Percentiles rank a stretch among this genome's conserved stretches.
Conservation (phyloP, 345 rosid species). For the Physaria fendleri region DNA sequence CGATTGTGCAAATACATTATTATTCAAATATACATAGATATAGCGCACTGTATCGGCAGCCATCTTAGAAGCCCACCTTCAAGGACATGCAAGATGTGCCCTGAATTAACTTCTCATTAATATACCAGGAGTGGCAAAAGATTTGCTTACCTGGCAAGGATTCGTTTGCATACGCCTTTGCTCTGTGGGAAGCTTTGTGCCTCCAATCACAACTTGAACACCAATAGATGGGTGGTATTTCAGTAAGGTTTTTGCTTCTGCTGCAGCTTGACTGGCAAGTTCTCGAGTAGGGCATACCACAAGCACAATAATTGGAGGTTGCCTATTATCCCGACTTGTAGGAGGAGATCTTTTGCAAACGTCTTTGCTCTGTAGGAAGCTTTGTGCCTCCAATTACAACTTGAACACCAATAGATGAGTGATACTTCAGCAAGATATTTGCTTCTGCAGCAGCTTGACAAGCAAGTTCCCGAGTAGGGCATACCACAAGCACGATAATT, state of each 20-base stretch:
- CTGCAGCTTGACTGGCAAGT: conserved; percentile 95
- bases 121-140: conserved; percentile 1
- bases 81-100: neutral
- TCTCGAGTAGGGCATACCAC: conserved; percentile 96
- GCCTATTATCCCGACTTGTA: conserved; percentile 55
- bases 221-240: conserved; percentile 91
- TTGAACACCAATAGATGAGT: conserved; percentile 88
- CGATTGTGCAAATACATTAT: conserved; percentile 24
- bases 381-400: conserved; percentile 98
- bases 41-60: neutral
- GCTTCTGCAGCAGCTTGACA: conserved; percentile 95
- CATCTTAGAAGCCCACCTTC: neutral
- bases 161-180: conserved; percentile 89
- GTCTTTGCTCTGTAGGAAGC: conserved; percentile 82
- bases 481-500: conserved; percentile 75
- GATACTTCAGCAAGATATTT: conserved; percentile 73
- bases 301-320: conserved; percentile 82
- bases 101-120: neutral
- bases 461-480: conserved; percentile 99
- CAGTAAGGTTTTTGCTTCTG: conserved; percentile 72
- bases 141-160: conserved; percentile 72
- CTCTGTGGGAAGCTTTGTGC: conserved; percentile 83
- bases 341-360: conserved; percentile 82
- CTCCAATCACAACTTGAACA: conserved; percentile 98
- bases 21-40: conserved; percentile 2